These are phyloP conservation scores for Rhodomyrtus tomentosa DNA, from an alignment of 345 rosid genomes.

Conservation along the genomic window DNA sequence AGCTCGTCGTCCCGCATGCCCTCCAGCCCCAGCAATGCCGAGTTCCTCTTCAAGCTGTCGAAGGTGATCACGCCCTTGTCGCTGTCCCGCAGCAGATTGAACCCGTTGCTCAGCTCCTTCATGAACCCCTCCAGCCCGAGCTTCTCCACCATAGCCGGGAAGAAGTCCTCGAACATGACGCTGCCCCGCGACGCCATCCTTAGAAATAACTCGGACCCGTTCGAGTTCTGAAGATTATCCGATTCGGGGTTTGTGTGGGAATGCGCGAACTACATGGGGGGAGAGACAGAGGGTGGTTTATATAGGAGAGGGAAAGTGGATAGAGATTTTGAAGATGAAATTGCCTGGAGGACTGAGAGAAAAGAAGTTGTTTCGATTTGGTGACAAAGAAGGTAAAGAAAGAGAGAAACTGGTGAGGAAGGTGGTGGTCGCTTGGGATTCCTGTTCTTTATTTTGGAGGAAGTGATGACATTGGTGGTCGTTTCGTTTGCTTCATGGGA, in stretches of 20 bases:
- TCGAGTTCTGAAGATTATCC: neutral
- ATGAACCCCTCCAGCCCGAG: constrained; percentile 48
- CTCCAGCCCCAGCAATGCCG: constrained; percentile 25
- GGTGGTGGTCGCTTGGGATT: neutral
- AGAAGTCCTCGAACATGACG: constrained; percentile 39
- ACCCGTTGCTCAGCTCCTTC: constrained; percentile 44
- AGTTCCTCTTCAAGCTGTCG: constrained; percentile 45
- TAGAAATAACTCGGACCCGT: neutral
- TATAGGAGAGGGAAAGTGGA: neutral
- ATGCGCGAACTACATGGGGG: neutral
- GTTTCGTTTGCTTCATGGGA: neutral
- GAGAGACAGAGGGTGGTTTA: neutral
- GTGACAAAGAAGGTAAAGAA: neutral
- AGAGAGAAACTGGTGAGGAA: neutral
- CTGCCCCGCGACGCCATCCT: neutral
- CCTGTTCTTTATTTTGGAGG: neutral
- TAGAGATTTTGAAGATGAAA: neutral
- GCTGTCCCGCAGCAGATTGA: constrained; percentile 30
- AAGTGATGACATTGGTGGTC: neutral
- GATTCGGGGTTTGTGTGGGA: neutral
- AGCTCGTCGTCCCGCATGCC: constrained; percentile 43
- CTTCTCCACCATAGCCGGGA: constrained; percentile 49
- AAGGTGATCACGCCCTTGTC: constrained; percentile 36
- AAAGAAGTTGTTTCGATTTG: neutral
- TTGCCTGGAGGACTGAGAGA: neutral